Evolutionary conservation across 306 rosid species (phyloP).

Genomic region (Styphnolobium japonicum): DNA sequence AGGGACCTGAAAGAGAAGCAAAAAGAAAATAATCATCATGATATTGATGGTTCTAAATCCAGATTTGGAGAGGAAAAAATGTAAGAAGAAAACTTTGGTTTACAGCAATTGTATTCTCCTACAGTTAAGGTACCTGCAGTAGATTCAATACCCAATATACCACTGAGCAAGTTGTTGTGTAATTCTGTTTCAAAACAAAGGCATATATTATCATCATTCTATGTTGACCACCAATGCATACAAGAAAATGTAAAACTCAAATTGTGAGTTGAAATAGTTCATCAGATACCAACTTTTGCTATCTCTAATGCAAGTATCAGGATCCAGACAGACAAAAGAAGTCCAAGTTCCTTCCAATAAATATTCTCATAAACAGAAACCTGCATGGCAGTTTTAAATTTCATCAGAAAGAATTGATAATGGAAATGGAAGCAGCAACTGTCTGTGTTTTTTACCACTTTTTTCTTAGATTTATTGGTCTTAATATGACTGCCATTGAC

Average conservation of each 20-base stretch:
- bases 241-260: background rate
- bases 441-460: background rate
- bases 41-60: background rate
- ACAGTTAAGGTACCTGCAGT: constrained; percentile 40
- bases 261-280: background rate
- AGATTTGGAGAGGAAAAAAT: background rate
- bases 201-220: background rate
- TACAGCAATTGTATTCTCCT: background rate
- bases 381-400: constrained; percentile 33
- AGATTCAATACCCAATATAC: constrained; percentile 55
- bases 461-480: constrained; percentile 8
- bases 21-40: background rate
- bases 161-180: constrained; percentile 50
- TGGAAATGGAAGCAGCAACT: background rate
- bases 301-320: constrained; percentile 33
- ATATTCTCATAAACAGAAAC: constrained; percentile 39
- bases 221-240: background rate
- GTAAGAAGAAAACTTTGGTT: background rate
- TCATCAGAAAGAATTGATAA: background rate
- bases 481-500: constrained; percentile 24
- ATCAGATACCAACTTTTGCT: constrained; percentile 21
- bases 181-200: constrained; percentile 38
- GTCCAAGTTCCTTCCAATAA: constrained; percentile 55
- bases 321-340: constrained; percentile 64
- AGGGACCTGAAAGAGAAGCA: constrained; percentile 19